These are phyloP conservation scores for Carex parvula DNA, from an alignment of 176 grass and related monocot species.

Conservation along the genomic window DNA sequence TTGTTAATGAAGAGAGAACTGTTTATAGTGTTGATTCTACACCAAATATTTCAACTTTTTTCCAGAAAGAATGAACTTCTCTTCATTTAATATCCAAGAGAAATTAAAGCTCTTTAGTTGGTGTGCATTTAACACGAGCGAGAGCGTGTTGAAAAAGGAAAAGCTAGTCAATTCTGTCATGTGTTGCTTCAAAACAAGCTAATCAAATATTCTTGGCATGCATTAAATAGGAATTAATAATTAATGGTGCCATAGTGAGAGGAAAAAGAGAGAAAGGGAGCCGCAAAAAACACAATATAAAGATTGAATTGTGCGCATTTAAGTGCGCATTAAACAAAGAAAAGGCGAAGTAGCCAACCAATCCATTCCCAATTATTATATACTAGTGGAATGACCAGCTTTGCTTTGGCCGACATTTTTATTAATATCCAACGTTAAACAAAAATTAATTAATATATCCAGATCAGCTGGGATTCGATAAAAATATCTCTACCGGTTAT, in stretches of 20 bases:
- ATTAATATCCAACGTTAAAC: too few relatives aligned
- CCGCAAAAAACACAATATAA: neutral
- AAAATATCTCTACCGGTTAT: too few relatives aligned
- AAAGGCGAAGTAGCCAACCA: too few relatives aligned
- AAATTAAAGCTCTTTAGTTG: neutral
- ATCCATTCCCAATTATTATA: too few relatives aligned
- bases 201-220: neutral
- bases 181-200: neutral
- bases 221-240: neutral
- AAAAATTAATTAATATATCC: too few relatives aligned
- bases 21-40: constrained; percentile 21
- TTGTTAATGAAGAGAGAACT: neutral
- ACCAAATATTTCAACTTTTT: neutral
- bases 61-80: neutral
- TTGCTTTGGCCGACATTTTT: too few relatives aligned
- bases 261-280: too few relatives aligned
- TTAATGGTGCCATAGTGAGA: too few relatives aligned
- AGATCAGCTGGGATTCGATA: too few relatives aligned
- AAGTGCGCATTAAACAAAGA: too few relatives aligned
- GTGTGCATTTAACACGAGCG: neutral
- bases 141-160: constrained; percentile 13
- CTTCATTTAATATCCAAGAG: neutral
- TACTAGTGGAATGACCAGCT: too few relatives aligned
- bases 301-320: neutral
- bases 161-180: constrained; percentile 17